Evolutionary conservation across 176 grass and related monocot species (phyloP), one percentile per base, ranked within the genome.

Genomic region (barley (Hordeum vulgare)): DNA sequence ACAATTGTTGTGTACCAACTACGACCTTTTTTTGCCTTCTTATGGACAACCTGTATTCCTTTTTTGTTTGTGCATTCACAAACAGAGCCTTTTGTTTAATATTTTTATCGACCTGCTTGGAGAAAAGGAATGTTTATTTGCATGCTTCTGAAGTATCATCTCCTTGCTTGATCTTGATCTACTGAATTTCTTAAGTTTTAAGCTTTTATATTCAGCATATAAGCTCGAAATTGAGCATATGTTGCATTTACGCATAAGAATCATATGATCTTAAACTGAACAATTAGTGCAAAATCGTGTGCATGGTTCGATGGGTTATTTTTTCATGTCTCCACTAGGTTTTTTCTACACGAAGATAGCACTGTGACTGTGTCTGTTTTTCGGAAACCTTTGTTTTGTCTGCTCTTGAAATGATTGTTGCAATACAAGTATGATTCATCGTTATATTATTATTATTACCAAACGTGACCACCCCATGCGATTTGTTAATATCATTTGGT

Each of bases 361-460:
- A 37, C 37, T 40, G 5, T 40, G 21, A 2, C 11, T 7, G 35
- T 69, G 35, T 69, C 4, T 21, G 18, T 36, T 7, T 70, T 33
- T 24, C 41, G 35, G 11, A n/a, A n/a, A 41, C 66, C 10, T 40
- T 70, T 70, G 66, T 70, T 24, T 9, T 40, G 36, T 70, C 21
- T 70, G 35, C 36, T 70, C 10, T 25, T 70, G 11, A 42, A 70
- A 70, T 25, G 11, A 70, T 7, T 2, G 11, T 37, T 23, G 13
- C 37, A 71, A 25, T 15, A n/a, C 37, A 71, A 71, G n/a, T 11
- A 26, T 44, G 37, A 23, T 71, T 71, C 37, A 44, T 40, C 4
- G 9, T 57, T 67, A 0, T 72, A 58, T 85, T 60, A 61, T 37
- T 72, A 58, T 85, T 60, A 61, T 37, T 90, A 67, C 13, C 45